A percentile compares a stretch with the other conserved stretches of the same genome.
phyloP scores from a whole-genome alignment of 352 stramenopile species.

The Phytopythium montanum region DNA sequence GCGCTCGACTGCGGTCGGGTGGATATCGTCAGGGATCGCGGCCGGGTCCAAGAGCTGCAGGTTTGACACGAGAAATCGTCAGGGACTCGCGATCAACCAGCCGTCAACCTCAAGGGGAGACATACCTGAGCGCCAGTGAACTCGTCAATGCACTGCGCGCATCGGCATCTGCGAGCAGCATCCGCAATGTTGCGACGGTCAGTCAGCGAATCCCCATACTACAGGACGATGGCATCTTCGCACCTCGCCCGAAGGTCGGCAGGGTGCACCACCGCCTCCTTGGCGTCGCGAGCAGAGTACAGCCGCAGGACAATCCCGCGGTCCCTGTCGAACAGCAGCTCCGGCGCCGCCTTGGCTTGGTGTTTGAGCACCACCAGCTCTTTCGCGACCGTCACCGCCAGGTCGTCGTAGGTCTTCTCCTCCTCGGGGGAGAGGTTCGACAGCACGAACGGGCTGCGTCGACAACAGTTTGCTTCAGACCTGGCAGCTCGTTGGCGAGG shows the following conservation, averaged over 20 bases:
- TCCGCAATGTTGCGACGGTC: conserved; percentile 7
- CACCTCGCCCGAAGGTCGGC: conserved; percentile 72
- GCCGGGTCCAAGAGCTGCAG: conserved; percentile 66
- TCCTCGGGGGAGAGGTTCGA: conserved; percentile 62
- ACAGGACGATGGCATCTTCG: not conserved
- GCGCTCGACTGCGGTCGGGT: conserved; percentile 74
- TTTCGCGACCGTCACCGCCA: conserved; percentile 71
- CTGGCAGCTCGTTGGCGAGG: not conserved
- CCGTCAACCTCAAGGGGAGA: not conserved
- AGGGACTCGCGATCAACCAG: not conserved
- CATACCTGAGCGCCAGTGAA: conserved; percentile 80
- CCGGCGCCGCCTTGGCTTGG: conserved; percentile 57
- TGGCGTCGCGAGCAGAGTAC: conserved; percentile 65
- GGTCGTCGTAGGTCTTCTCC: conserved; percentile 59
- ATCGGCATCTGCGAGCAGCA: conserved; percentile 51
- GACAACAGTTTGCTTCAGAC: not conserved
- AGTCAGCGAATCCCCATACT: not conserved
- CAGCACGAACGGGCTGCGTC: conserved; percentile 69
- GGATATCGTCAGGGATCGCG: conserved; percentile 71
- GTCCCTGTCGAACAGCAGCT: conserved; percentile 76
- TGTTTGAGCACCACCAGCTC: conserved; percentile 79
- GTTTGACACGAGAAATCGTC: not conserved
- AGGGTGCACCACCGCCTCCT: conserved; percentile 71
- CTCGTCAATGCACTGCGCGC: conserved; percentile 83
- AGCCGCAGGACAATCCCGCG: conserved; percentile 78